phyloP scores from a whole-genome alignment of 2,329 filamentous ascomycete genomes.

The Fusarium nematophilum region DNA sequence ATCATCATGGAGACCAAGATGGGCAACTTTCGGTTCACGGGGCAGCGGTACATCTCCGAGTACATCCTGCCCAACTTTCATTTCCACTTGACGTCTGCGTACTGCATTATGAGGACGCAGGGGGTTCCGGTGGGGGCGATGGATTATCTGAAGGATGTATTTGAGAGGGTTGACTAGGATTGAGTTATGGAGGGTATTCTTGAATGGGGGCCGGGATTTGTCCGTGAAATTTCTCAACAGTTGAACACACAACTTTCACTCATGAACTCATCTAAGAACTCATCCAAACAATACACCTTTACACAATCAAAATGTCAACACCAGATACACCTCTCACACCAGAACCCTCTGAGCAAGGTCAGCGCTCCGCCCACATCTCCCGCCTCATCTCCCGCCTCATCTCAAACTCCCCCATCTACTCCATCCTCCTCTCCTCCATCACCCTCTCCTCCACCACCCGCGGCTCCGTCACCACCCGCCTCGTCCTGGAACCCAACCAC shows the following conservation, averaged over 20 bases:
- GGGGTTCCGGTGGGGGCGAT: constrained; percentile 68
- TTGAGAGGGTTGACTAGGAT: constrained; percentile 31
- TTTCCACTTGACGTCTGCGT: constrained; percentile 69
- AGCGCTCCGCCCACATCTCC: constrained; percentile 45
- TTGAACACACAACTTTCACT: too few species aligned
- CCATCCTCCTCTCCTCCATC: constrained; percentile 54
- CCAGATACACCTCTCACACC: too few species aligned
- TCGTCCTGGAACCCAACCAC: constrained; percentile 65
- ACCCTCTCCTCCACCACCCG: constrained; percentile 56
- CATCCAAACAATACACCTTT: too few species aligned
- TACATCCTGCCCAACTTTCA: constrained; percentile 68
- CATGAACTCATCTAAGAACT: too few species aligned
- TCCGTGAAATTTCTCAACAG: constrained; percentile 35
- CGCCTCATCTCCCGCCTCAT: constrained; percentile 51
- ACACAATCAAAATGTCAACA: not conserved
- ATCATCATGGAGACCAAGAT: constrained; percentile 39
- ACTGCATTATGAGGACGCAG: constrained; percentile 65
- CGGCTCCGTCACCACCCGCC: constrained; percentile 61
- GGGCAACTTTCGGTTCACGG: constrained; percentile 45
- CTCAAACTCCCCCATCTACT: constrained; percentile 64
- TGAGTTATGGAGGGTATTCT: constrained; percentile 34
- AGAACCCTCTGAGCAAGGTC: constrained; percentile 12
- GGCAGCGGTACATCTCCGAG: constrained; percentile 54
- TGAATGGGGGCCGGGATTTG: constrained; percentile 42
- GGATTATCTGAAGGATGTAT: constrained; percentile 59